Evolutionary conservation across 768 basidiomycete genomes (phyloP).

Genomic region (Pleurotus platypus): DNA sequence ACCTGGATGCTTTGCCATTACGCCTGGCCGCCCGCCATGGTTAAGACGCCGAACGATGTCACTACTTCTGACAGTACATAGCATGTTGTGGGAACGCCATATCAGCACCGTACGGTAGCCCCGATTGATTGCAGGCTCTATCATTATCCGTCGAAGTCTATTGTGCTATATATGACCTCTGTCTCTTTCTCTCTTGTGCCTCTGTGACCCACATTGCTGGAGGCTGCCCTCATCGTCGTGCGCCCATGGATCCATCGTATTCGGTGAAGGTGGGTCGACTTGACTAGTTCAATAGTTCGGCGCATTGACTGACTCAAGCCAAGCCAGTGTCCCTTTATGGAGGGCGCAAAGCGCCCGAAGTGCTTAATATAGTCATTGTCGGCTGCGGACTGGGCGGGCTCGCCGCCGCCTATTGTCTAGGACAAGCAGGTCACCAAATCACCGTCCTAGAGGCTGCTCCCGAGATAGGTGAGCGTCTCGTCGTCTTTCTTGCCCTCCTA

Average conservation of each 20-base stretch:
- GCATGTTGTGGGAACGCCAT: too few species aligned
- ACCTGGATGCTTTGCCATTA: too few species aligned
- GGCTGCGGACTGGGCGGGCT: conserved; percentile 52
- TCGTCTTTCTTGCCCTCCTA: background rate
- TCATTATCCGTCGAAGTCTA: too few species aligned
- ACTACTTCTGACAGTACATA: too few species aligned
- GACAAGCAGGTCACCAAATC: conserved; percentile 43
- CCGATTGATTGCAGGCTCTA: too few species aligned
- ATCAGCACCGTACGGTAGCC: too few species aligned
- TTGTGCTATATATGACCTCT: too few species aligned
- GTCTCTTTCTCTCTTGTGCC: too few species aligned
- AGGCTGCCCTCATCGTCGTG: too few species aligned
- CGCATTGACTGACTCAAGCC: background rate
- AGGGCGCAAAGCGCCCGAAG: conserved; percentile 6
- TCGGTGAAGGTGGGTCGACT: background rate
- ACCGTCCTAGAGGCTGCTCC: conserved; percentile 42
- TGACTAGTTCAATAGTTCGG: background rate
- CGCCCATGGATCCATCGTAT: background rate
- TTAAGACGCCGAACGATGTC: too few species aligned
- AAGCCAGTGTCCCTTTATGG: conserved; percentile 1
- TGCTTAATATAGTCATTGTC: conserved; percentile 34
- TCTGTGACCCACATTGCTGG: too few species aligned
- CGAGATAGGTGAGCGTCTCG: conserved; percentile 15
- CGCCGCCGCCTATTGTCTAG: conserved; percentile 40
- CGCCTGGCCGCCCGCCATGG: too few species aligned